Evolutionary conservation across 2,329 filamentous ascomycete genomes (phyloP).

Genomic region (Sporothrix schenckii): DNA sequence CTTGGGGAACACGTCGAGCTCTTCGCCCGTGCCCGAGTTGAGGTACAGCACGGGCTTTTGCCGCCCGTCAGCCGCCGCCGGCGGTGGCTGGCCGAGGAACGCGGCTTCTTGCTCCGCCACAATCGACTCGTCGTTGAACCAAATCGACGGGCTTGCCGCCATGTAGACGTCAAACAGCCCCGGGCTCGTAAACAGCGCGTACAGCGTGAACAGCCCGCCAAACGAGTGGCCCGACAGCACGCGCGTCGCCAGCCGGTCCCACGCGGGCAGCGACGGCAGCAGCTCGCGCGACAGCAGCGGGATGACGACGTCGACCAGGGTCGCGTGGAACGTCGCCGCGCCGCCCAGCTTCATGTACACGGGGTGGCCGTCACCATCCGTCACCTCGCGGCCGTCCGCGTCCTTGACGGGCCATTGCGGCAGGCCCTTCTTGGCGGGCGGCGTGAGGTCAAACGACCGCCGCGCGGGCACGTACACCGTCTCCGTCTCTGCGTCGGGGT

Average conservation of each 20-base stretch:
- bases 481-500: conserved; percentile 22
- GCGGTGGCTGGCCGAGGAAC: not conserved
- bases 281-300: conserved; percentile 17
- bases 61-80: not conserved
- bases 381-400: conserved; percentile 1
- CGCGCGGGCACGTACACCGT: conserved; percentile 19
- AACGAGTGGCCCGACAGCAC: conserved; percentile 34
- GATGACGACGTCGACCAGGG: conserved; percentile 17
- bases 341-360: conserved; percentile 13
- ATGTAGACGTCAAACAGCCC: conserved; percentile 30
- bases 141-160: conserved; percentile 32
- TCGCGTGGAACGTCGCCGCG: conserved; percentile 11
- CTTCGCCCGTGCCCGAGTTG: conserved; percentile 30
- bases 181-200: conserved; percentile 33
- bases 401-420: conserved; percentile 20
- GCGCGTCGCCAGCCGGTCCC: conserved; percentile 20
- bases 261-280: conserved; percentile 22
- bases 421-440: conserved; percentile 22
- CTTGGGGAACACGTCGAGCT: conserved; percentile 20
- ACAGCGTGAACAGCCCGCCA: conserved; percentile 32
- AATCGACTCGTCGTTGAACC: conserved; percentile 30
- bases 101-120: conserved; percentile 25
- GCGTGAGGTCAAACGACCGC: conserved; percentile 30
- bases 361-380: not conserved
- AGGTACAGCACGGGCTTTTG: conserved; percentile 28